A percentile compares a stretch with the other conserved stretches of the same genome.
Conservation (phyloP, 1,139 yeast species). For the Yamadazyma jaroonii region DNA sequence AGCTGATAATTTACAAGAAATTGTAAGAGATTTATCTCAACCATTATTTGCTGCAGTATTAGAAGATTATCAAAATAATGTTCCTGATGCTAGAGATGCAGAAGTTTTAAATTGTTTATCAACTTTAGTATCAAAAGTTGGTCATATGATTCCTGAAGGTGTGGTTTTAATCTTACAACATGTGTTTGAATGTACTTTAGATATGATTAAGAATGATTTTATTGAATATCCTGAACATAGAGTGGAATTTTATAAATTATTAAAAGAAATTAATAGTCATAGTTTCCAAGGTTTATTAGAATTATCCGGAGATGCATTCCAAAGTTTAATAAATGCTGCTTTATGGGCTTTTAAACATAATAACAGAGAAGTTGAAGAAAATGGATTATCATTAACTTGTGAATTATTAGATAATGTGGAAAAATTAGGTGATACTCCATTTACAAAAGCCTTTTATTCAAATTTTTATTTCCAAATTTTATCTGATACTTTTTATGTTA, state of each 20-base stretch:
- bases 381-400: constrained; percentile 80
- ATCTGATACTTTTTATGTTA: constrained; percentile 87
- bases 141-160: constrained; percentile 85
- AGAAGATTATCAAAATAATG: constrained; percentile 84
- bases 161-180: constrained; percentile 84
- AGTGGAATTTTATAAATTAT: constrained; percentile 87
- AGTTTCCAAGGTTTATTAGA: constrained; percentile 84
- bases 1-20: constrained; percentile 83
- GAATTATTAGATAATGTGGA: constrained; percentile 86
- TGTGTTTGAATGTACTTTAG: constrained; percentile 91
- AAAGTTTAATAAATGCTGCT: constrained; percentile 86
- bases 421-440: constrained; percentile 68
- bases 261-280: constrained; percentile 81
- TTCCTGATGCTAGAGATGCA: constrained; percentile 97
- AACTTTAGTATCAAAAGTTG: constrained; percentile 83
- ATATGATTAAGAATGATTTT: constrained; percentile 93
- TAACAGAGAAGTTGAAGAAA: constrained; percentile 91
- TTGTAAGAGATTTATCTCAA: constrained; percentile 78
- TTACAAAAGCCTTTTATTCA: constrained; percentile 83
- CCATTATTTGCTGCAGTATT: constrained; percentile 83
- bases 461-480: constrained; percentile 86
- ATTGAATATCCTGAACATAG: constrained; percentile 98
- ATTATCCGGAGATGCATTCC: constrained; percentile 90
- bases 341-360: constrained; percentile 98
- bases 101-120: constrained; percentile 95